Percentiles rank a stretch among this genome's conserved stretches.
Conservation (phyloP, 1,139 yeast genomes). For the Keqinozyma sinolaborantium region DNA sequence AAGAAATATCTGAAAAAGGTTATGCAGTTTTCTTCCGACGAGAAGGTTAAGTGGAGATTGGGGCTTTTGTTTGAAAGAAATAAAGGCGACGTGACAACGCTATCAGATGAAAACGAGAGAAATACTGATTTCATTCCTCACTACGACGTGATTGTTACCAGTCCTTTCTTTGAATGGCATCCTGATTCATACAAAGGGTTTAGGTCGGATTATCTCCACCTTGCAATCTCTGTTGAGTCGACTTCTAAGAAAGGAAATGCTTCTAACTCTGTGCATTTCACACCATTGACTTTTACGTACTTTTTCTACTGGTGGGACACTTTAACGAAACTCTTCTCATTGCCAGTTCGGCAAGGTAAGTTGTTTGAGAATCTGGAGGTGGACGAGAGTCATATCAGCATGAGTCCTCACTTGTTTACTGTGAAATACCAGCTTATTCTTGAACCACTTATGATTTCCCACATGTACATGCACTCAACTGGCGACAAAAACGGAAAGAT, state of each 20-base stretch:
- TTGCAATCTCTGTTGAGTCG: constrained; percentile 57
- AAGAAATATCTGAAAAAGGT: constrained; percentile 35
- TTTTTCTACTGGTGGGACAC: constrained; percentile 85
- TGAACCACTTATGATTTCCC: constrained; percentile 71
- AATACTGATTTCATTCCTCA: constrained; percentile 34
- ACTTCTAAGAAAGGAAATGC: constrained; percentile 32
- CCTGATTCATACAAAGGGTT: constrained; percentile 78
- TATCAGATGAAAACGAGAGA: constrained; percentile 33
- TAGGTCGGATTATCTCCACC: constrained; percentile 73
- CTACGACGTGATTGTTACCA: constrained; percentile 40
- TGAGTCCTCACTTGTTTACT: constrained; percentile 76
- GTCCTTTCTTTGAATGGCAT: constrained; percentile 36
- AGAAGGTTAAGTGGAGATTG: constrained; percentile 39
- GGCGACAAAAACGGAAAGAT: constrained; percentile 43
- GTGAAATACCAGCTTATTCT: constrained; percentile 75
- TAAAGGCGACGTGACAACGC: constrained; percentile 10
- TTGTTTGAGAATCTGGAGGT: constrained; percentile 44
- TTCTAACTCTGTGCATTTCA: constrained; percentile 70
- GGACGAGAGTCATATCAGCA: constrained; percentile 45
- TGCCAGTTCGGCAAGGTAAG: constrained; percentile 73
- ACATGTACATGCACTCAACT: constrained; percentile 60
- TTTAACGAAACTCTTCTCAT: constrained; percentile 64
- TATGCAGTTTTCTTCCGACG: constrained; percentile 35
- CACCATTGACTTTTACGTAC: constrained; percentile 66
- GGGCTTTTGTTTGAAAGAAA: constrained; percentile 44